Percentiles rank a stretch among this genome's conserved stretches.
phyloP scores from a whole-genome alignment of 2,329 filamentous ascomycete species.

The Ambrosiella cleistominuta region DNA sequence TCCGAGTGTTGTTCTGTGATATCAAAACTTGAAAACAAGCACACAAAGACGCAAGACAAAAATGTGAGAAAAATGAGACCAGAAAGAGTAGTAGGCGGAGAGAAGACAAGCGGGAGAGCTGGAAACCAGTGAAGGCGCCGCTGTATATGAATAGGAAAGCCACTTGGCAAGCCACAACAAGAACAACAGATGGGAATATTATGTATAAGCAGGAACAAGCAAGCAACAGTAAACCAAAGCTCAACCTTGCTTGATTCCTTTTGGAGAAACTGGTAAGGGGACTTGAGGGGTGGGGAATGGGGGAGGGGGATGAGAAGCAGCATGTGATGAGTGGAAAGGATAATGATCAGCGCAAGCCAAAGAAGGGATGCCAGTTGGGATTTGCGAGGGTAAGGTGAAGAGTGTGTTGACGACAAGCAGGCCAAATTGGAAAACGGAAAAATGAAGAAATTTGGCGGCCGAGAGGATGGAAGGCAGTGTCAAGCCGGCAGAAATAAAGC shows the following conservation, averaged over 20 bases:
- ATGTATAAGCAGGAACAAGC: neutral
- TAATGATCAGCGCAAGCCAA: neutral
- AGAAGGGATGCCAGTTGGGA: neutral
- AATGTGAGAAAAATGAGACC: conserved; percentile 11
- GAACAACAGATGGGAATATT: neutral
- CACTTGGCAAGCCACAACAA: conserved; percentile 8
- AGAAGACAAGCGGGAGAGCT: conserved; percentile 1
- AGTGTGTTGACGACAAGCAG: neutral
- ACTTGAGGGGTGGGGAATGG: neutral
- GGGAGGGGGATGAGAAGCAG: neutral
- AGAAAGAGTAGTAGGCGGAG: conserved; percentile 12
- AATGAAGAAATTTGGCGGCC: neutral
- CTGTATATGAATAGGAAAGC: conserved; percentile 5
- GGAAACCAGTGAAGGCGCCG: neutral
- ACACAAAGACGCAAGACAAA: conserved; percentile 15
- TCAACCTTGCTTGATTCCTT: conserved; percentile 5
- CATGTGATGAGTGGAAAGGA: neutral
- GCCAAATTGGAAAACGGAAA: conserved; percentile 1
- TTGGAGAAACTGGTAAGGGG: conserved; percentile 1
- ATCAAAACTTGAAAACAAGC: neutral
- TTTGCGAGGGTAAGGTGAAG: neutral
- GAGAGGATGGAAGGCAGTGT: neutral
- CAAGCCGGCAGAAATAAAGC: too few relatives aligned
- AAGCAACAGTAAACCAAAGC: neutral
- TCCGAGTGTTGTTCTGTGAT: neutral